phyloP scores from a whole-genome alignment of 2,329 filamentous ascomycete species.

The Sclerotinia minor region DNA sequence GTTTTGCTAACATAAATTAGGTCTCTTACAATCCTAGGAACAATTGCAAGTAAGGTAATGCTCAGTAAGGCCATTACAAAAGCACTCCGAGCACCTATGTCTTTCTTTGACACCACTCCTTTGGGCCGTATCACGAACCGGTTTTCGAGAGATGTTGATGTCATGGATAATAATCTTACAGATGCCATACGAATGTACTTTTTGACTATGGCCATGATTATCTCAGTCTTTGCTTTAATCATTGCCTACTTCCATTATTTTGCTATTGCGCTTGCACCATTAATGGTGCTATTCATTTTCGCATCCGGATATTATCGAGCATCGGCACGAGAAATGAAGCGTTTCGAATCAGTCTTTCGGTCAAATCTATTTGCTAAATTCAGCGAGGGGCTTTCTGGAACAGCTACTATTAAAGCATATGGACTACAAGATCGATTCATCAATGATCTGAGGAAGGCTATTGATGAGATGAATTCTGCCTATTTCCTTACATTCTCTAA shows the following conservation, averaged over 20 bases:
- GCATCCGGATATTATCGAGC: slow-evolving; percentile 85
- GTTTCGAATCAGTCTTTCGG: slow-evolving; percentile 85
- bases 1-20: slow-evolving; percentile 4
- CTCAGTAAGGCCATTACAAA: slow-evolving; percentile 76
- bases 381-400: slow-evolving; percentile 80
- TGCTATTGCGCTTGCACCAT: slow-evolving; percentile 63
- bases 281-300: slow-evolving; percentile 76
- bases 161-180: slow-evolving; percentile 90
- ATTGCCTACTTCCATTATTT: slow-evolving; percentile 91
- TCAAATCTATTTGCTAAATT: slow-evolving; percentile 90
- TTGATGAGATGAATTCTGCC: slow-evolving; percentile 90
- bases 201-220: slow-evolving; percentile 78
- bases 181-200: slow-evolving; percentile 94
- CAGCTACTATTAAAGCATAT: slow-evolving; percentile 85
- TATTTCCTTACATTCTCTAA: slow-evolving; percentile 96
- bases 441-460: slow-evolving; percentile 64
- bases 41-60: slow-evolving; percentile 78
- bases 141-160: slow-evolving; percentile 92
- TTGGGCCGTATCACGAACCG: slow-evolving; percentile 94
- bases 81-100: slow-evolving; percentile 73
- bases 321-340: slow-evolving; percentile 91
- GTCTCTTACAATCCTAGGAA: slow-evolving; percentile 74
- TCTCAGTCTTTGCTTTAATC: slow-evolving; percentile 82
- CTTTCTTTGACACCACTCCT: slow-evolving; percentile 96
- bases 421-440: slow-evolving; percentile 77